Evolutionary conservation across 768 basidiomycete genomes (phyloP), one percentile per base, ranked within the genome.

Genomic region (Russula sp.): DNA sequence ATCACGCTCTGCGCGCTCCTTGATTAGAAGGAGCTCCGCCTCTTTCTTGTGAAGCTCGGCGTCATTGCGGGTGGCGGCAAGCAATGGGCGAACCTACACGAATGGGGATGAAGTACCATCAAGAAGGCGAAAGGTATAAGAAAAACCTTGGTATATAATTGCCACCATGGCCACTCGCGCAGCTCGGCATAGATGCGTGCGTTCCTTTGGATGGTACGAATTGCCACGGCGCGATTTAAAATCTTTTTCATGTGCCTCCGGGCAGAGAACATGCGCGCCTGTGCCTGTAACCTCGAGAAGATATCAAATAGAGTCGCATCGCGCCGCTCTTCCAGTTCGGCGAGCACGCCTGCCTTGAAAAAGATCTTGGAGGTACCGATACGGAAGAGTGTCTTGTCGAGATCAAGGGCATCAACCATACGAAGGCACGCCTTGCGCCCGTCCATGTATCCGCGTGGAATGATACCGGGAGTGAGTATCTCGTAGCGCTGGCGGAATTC

Each of bases 151-250:
- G 94, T 94, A 72, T 95, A 99, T 9, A 98, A 80, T 66, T 94
- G 90, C 97, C 97, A 99, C 97, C 97, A 98, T 1, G 96, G 94
- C 97, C 97, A 98, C 57, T 96, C 92, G 51, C 85, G 81, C 34
- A 99, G 79, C 59, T 92, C 88, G 7, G 88, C 86, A 71, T 98
- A 98, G 22, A 97, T 81, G 22, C 94, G 80, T 2, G 96, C 96
- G 72, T 99, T 99, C 50, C 87, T 82, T 72, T 98, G 97, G 64
- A 98, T 94, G 1, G 91, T 95, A 51, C 91, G 84, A 47, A 95
- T 86, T 5, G 97, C 94, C 45, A 87, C 79, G 1, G 94, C 94
- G 51, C 97, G 87, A 70, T 98, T 94, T 53, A 98, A 80, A 54
- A 97, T 84, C 78, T 98, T 98, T 78, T 87, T 90, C 77, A 97